Percentiles rank a stretch among this genome's conserved stretches.
Evolutionary conservation across 805 yeast species (phyloP).

Genomic region (Blastobotrys americana): DNA sequence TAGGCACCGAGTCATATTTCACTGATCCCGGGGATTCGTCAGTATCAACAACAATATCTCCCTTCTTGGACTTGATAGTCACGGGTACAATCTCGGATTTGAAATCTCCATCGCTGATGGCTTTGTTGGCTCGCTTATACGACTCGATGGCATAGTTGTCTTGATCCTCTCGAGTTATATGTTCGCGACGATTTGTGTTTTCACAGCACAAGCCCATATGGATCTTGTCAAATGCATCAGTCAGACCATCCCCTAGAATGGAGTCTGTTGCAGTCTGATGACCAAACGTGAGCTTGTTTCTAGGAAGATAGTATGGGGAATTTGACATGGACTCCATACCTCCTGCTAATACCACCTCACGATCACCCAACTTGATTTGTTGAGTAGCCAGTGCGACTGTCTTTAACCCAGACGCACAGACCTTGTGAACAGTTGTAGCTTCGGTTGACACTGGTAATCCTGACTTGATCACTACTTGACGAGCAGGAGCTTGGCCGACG

Average conservation of each 20-base stretch:
- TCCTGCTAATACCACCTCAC: conserved; percentile 86
- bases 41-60: conserved; percentile 55
- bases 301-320: conserved; percentile 79
- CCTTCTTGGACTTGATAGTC: conserved; percentile 60
- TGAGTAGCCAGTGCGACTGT: conserved; percentile 83
- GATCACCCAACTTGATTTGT: conserved; percentile 72
- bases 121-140: conserved; percentile 70
- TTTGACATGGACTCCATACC: conserved; percentile 97
- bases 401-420: conserved; percentile 93
- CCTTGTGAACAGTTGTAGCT: conserved; percentile 88
- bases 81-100: conserved; percentile 73
- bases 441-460: conserved; percentile 76
- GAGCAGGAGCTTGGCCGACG: conserved; percentile 94
- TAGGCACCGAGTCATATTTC: conserved; percentile 59
- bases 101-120: conserved; percentile 69
- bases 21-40: conserved; percentile 76
- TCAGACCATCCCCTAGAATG: conserved; percentile 70
- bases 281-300: conserved; percentile 59
- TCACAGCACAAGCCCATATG: conserved; percentile 97
- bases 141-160: conserved; percentile 77
- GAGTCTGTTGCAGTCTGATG: conserved; percentile 51
- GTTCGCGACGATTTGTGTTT: conserved; percentile 78
- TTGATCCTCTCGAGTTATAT: conserved; percentile 71
- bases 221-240: conserved; percentile 75
- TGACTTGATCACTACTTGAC: conserved; percentile 87